These are phyloP conservation scores for Berkeleyomyces rouxiae DNA, from an alignment of 2,329 filamentous ascomycete species.

Conservation along the genomic window DNA sequence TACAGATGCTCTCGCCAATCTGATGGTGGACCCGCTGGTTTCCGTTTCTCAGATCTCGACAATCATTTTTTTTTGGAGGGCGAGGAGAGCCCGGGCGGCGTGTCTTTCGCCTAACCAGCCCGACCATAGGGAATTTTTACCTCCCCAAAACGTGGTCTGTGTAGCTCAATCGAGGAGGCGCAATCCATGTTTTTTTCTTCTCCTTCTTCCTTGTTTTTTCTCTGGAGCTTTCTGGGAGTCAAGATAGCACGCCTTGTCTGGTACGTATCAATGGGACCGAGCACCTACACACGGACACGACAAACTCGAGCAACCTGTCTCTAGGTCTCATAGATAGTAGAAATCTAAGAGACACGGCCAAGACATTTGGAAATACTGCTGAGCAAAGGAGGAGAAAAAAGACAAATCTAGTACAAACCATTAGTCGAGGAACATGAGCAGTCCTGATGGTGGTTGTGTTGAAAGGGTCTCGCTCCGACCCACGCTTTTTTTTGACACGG, in stretches of 20 bases:
- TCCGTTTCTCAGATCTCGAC: neutral
- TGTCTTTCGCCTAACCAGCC: neutral
- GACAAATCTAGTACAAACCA: neutral
- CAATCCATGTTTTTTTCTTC: neutral
- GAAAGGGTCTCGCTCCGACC: neutral
- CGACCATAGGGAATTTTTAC: neutral
- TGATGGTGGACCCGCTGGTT: neutral
- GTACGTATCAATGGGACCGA: neutral
- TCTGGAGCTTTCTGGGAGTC: neutral
- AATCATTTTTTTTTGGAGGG: neutral
- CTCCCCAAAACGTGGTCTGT: neutral
- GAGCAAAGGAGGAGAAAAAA: neutral
- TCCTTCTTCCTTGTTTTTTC: neutral
- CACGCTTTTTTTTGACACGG: neutral
- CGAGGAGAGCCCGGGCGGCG: neutral
- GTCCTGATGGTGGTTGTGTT: neutral
- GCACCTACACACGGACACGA: neutral
- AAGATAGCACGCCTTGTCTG: too few relatives aligned
- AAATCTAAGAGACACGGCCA: neutral
- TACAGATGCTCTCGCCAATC: neutral
- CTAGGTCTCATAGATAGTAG: neutral
- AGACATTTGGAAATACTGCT: neutral
- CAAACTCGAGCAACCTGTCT: neutral
- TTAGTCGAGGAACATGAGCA: neutral
- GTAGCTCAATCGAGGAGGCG: neutral